Base-by-base conservation (phyloP, 805 yeast species). In the Barnettozyma botsteinii region DNA sequence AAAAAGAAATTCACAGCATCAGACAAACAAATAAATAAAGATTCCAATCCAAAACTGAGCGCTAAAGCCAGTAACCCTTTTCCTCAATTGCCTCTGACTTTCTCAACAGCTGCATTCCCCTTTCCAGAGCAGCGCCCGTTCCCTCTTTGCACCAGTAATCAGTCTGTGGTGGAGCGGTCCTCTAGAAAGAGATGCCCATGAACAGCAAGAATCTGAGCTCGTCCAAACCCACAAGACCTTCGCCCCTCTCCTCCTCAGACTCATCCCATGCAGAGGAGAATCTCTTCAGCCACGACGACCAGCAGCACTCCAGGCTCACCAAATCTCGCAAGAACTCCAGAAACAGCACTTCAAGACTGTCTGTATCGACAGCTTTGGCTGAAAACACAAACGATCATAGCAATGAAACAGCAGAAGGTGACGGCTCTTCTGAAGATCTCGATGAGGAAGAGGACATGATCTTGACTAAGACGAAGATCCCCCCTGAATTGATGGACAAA, bases 401-500 rank as follows among this genome's bases (percentile, higher is more conserved):
- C 15, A 15, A n/a, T n/a, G n/a, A n/a, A n/a, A n/a, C n/a, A n/a
- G n/a, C 33, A 14, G 26, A 24, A 18, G 8, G 17, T 17, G 29
- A 33, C 9, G 30, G 11, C 3, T 35, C 22, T 11, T 17, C 26
- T 10, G 38, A 37, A 8, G 46, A 42, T 13, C 37, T 31, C 1
- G 51, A 49, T 2, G 45, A 42, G 13, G 39, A 36, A 2, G 40
- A 37, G 11, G 17, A 37, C 5, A 7, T 37, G 3, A 31, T 25
- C 6, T 12, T 22, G 3, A 7, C 35, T 7, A 25, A 29, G 19
- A 25, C 28, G 6, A 35, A 31, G 21, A 47, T 73, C 10, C 87
- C 86, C 0, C 70, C 75, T 3, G 77, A 71, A 40, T 64, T 81
- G n/a, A 55, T 78, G 47, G 70, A 67, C 37, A 63, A 72, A 27